A percentile compares a stretch with the other conserved stretches of the same genome.
Evolutionary conservation across 2,329 filamentous ascomycete species (phyloP).

Genomic region (Diplocarpon mali): DNA sequence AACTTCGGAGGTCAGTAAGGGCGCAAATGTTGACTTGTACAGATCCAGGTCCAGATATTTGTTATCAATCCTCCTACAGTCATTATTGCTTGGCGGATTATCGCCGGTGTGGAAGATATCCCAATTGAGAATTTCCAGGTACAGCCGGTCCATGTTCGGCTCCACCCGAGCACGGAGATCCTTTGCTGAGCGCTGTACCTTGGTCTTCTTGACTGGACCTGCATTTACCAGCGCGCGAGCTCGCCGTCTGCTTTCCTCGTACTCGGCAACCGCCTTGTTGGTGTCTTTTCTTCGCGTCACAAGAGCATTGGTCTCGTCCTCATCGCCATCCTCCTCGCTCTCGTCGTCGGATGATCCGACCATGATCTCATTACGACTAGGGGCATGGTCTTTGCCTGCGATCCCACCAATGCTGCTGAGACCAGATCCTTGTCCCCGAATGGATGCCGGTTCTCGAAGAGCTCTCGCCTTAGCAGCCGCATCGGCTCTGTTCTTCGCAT

Average conservation of each 20-base stretch:
- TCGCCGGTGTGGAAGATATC: conserved; percentile 87
- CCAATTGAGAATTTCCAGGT: conserved; percentile 82
- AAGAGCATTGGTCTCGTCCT: conserved; percentile 37
- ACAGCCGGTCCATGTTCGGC: conserved; percentile 75
- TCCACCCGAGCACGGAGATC: conserved; percentile 90
- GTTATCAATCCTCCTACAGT: conserved; percentile 66
- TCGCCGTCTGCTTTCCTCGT: conserved; percentile 34
- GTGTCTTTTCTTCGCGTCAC: conserved; percentile 34
- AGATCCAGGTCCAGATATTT: conserved; percentile 64
- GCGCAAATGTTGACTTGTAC: conserved; percentile 85
- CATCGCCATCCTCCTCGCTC: conserved; percentile 60
- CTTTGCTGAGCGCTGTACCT: conserved; percentile 70
- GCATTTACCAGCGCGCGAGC: conserved; percentile 42
- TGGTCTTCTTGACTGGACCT: conserved; percentile 73
- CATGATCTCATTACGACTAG: conserved; percentile 77
- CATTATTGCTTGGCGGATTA: conserved; percentile 66
- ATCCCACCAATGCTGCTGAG: conserved; percentile 60
- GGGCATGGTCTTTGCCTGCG: conserved; percentile 66
- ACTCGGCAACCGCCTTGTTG: conserved; percentile 29
- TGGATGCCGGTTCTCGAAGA: conserved; percentile 40
- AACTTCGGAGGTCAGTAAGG: conserved; percentile 80
- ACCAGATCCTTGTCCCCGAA: conserved; percentile 69
- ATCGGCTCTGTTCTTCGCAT: conserved; percentile 57
- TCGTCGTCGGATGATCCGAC: conserved; percentile 65
- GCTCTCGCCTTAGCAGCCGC: conserved; percentile 60